These are phyloP conservation scores for Silybum marianum DNA, from an alignment of 129 eudicot species.

Conservation along the genomic window DNA sequence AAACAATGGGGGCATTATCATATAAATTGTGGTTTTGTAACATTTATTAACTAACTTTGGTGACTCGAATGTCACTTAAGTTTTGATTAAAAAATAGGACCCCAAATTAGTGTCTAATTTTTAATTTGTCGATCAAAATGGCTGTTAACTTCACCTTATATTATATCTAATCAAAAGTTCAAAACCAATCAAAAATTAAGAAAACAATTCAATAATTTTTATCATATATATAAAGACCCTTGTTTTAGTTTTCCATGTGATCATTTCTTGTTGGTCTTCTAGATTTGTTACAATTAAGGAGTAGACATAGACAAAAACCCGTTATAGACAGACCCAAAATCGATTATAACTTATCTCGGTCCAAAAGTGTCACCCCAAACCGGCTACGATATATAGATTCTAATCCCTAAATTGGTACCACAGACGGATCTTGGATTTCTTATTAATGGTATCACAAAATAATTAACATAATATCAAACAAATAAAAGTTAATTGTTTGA, in stretches of 20 bases:
- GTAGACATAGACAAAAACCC: background rate
- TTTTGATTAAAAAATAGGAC: background rate
- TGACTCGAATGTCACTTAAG: conserved; percentile 27
- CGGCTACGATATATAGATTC: background rate
- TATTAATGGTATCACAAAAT: too few species aligned
- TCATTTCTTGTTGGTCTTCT: background rate
- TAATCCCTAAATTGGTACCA: background rate
- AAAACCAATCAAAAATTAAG: background rate
- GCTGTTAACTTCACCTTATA: background rate
- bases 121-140: background rate
- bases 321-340: background rate
- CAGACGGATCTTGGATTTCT: background rate
- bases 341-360: background rate
- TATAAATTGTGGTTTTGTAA: background rate
- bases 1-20: conserved; percentile 2
- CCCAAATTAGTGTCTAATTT: background rate
- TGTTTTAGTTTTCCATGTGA: background rate
- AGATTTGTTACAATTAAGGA: background rate
- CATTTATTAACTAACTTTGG: background rate
- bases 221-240: background rate
- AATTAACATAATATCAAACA: too few species aligned
- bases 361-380: too few species aligned
- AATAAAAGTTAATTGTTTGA: too few species aligned
- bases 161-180: background rate
- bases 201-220: background rate